A percentile compares a stretch with the other conserved stretches of the same genome.
phyloP scores from a whole-genome alignment of 371 early-diverging fungal genomes.

The Conidiobolus incongruus region DNA sequence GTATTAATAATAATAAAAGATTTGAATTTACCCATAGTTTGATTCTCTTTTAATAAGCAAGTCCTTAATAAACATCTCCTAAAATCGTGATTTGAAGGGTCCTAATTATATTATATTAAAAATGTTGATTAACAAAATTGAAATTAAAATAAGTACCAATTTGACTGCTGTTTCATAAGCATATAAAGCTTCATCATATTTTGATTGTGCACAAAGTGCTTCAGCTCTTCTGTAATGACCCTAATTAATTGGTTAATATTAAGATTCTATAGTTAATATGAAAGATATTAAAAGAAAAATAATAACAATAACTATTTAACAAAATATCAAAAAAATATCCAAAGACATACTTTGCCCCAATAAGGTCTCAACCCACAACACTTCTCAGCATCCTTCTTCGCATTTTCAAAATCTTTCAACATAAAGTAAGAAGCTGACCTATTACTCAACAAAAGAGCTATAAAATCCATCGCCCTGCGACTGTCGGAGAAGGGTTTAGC shows the following conservation, averaged over 20 bases:
- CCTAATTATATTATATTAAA: conserved; percentile 6
- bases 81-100: conserved; percentile 21
- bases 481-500: conserved; percentile 10
- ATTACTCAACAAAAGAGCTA: conserved; percentile 37
- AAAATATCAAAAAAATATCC: too few species aligned
- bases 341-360: conserved; percentile 42
- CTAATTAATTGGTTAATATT: conserved; percentile 10
- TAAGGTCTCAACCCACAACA: conserved; percentile 26
- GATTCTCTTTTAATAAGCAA: conserved; percentile 28
- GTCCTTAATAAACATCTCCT: conserved; percentile 22
- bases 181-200: conserved; percentile 30
- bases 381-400: conserved; percentile 32
- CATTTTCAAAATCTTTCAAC: conserved; percentile 22
- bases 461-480: conserved; percentile 13
- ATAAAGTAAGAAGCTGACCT: conserved; percentile 31
- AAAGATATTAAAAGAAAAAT: too few species aligned
- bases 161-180: conserved; percentile 23
- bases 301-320: too few species aligned
- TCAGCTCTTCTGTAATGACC: conserved; percentile 53
- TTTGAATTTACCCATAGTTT: conserved; percentile 14
- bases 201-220: conserved; percentile 23
- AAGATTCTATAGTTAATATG: background rate
- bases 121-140: too few species aligned
- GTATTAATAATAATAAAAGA: background rate
- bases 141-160: conserved; percentile 15